A percentile compares a stretch with the other conserved stretches of the same genome.
Evolutionary conservation across 1,284 basidiomycete species (phyloP).

Genomic region (Ceratobasidium sp.): DNA sequence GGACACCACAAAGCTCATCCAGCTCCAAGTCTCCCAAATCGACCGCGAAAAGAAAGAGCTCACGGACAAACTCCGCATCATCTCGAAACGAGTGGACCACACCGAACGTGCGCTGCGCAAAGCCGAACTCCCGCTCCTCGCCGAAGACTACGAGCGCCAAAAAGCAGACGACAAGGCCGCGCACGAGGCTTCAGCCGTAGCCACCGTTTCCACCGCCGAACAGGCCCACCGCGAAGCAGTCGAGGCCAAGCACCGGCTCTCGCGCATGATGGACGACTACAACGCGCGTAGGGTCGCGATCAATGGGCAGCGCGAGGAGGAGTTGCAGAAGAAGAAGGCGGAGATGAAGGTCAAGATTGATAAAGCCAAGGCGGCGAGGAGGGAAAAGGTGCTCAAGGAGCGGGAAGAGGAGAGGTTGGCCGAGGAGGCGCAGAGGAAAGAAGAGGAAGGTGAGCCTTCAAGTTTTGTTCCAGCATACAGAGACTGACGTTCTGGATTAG

Average conservation of each 20-base stretch:
- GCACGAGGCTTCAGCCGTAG: conserved; percentile 76
- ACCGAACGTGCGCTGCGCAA: conserved; percentile 96
- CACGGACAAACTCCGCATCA: conserved; percentile 85
- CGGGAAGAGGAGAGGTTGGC: conserved; percentile 70
- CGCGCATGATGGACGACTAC: conserved; percentile 85
- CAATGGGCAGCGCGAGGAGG: conserved; percentile 75
- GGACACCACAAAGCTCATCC: conserved; percentile 91
- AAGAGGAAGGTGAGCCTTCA: conserved; percentile 67
- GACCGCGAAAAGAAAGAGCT: conserved; percentile 97
- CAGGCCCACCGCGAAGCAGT: conserved; percentile 79
- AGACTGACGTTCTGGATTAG: conserved; percentile 56
- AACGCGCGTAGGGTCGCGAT: conserved; percentile 71
- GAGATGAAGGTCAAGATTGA: conserved; percentile 80
- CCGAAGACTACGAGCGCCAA: conserved; percentile 90
- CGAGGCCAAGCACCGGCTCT: conserved; percentile 83
- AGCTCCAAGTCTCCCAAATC: conserved; percentile 92
- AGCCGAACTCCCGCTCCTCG: conserved; percentile 90
- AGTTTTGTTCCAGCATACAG: conserved; percentile 55
- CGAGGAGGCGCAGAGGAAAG: conserved; percentile 66
- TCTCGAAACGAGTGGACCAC: conserved; percentile 94
- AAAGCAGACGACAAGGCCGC: conserved; percentile 81
- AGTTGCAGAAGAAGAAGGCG: conserved; percentile 75
- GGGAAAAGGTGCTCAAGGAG: conserved; percentile 67
- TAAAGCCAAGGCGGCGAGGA: conserved; percentile 87
- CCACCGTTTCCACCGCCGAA: conserved; percentile 73